Evolutionary conservation across 805 yeast species (phyloP), one percentile per base, ranked within the genome.

Genomic region (Candida mattraensis): DNA sequence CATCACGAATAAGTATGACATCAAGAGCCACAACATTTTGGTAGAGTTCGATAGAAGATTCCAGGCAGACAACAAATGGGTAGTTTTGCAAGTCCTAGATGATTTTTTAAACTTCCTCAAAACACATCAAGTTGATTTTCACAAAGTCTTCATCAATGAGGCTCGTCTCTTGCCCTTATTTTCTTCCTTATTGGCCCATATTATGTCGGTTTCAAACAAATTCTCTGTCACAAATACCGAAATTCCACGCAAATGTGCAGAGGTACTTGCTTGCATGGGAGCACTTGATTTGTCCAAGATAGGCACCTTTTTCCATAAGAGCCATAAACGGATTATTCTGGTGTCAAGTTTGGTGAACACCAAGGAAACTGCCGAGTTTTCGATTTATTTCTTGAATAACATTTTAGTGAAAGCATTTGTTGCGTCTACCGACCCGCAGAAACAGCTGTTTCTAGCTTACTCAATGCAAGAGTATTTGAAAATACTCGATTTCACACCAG

Each of bases 391-490:
- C 31, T 65, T 89, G 21, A 81, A 85, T 41, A 71, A 74, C 36
- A 69, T 77, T 40, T 67, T 93, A n/a, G 83, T 89, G 7, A 87
- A 86, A 21, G 78, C 87, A 1, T 89, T 88, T 59, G 82, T 94
- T 78, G 88, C 96, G 0, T 83, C 96, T 2, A 84, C 83, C 21
- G 88, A 88, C 53, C 96, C 98, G 0, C 74, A 77, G 15, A 76
- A 78, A 31, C 99, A 93, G 57, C 69, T 85, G 39, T 85, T 83
- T 53, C 70, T 88, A 22, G 96, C 96, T 0, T 83, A 76, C 58
- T 83, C 91, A 0, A 86, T 93, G 76, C 99, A 93, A 56, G 93
- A 87, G 44, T 80, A 82, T 31, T 61, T 93, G 33, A 78, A 78
- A 45, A 71, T 78, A 11, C 69, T 87, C 53, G 79, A 74, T 2